These are phyloP conservation scores for Lycium ferocissimum DNA, from an alignment of 257 asterid species.

Conservation along the genomic window DNA sequence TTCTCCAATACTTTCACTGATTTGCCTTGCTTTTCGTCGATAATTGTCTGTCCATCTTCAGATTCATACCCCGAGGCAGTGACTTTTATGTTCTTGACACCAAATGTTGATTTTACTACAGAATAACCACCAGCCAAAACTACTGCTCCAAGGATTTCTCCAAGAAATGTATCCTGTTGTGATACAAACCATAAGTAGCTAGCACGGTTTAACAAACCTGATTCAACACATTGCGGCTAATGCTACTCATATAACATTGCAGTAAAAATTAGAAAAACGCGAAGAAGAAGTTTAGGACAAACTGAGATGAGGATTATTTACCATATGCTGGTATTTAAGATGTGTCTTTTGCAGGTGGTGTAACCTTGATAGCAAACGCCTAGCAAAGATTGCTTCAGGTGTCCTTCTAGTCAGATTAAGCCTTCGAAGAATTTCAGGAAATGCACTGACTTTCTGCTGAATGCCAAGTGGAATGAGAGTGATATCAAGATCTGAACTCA, in stretches of 20 bases:
- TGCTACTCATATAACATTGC: background rate
- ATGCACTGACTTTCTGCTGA: conserved; percentile 60
- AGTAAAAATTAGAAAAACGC: no score
- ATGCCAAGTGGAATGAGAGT: conserved; percentile 71
- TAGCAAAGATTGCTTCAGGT: conserved; percentile 61
- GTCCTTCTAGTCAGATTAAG: conserved; percentile 56
- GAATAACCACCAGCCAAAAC: conserved; percentile 56
- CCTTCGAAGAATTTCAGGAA: conserved; percentile 38
- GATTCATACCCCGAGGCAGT: conserved; percentile 59
- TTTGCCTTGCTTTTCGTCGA: conserved; percentile 48
- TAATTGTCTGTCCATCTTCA: conserved; percentile 60
- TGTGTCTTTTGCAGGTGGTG: conserved; percentile 47
- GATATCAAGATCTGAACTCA: conserved; percentile 55
- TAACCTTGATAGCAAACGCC: conserved; percentile 61
- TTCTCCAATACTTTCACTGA: conserved; percentile 59
- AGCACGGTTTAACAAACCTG: background rate
- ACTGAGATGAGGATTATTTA: conserved; percentile 32
- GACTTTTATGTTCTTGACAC: conserved; percentile 46
- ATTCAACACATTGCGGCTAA: background rate
- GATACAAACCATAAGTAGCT: background rate
- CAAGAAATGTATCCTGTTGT: conserved; percentile 63
- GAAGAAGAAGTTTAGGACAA: background rate
- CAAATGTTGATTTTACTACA: conserved; percentile 47
- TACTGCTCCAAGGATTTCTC: conserved; percentile 83
- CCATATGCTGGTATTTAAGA: conserved; percentile 68